Base-by-base conservation (phyloP, 2,329 filamentous ascomycete genomes). In the Plenodomus tracheiphilus region DNA sequence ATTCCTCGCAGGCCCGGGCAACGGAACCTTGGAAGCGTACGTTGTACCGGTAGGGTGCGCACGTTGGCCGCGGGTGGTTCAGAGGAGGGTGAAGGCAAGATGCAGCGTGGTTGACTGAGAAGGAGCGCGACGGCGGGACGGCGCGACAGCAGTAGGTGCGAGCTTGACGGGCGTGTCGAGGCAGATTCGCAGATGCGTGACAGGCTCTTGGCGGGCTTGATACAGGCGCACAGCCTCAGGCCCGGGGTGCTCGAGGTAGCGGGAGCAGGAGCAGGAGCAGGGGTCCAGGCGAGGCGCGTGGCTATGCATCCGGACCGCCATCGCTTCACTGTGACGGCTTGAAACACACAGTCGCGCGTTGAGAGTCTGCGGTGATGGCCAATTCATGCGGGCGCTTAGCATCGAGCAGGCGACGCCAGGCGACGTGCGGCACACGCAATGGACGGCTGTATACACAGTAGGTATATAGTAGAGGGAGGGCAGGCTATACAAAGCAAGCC, bases 191-290 rank as follows among this genome's bases (percentile, higher is more conserved):
- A 61, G 59, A 58, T 54, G 56, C 56, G 64, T 63, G 62, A 64
- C 61, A 57, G 43, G 51, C 51, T 53, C 58, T 61, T 59, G 59
- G 61, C 63, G 47, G 50, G 58, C 56, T 65, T 62, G 59, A 62
- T 60, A 32, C 56, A 62, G 50, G 54, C 48, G 61, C 68, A 71
- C 66, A 71, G 68, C 67, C 67, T 66, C 66, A 67, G 61, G 68
- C 67, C 67, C 65, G 65, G 66, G 61, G 47, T 54, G 57, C 54
- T 56, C 39, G 51, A 47, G 51, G 56, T 58, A 51, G 58, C 55
- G 59, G 59, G n/a, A n/a, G n/a, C n/a, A n/a, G n/a, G n/a, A n/a
- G 56, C 22, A 49, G 42, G 52, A 56, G 35, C 35, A 37, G 18
- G 54, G 54, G 39, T 43, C 43, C 43, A 34, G 32, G 54, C 43